A percentile compares a stretch with the other conserved stretches of the same genome.
Conservation (phyloP, 1,284 basidiomycete species). For the Schizophyllum amplum region DNA sequence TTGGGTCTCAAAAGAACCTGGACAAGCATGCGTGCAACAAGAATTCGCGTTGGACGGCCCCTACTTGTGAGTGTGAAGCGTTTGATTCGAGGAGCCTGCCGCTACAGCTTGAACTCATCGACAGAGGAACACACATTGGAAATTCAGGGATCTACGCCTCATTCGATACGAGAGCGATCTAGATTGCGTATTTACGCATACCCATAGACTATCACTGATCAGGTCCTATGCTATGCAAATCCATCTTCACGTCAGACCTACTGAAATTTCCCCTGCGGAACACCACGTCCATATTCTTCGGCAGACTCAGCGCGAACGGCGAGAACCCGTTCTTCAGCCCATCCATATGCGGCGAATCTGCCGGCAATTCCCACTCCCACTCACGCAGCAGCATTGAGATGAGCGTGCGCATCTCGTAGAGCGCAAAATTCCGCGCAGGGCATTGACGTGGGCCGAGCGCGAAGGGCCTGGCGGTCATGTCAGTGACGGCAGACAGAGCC, state of each 20-base stretch:
- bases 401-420: conserved; percentile 24
- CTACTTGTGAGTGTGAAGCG: no score
- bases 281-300: conserved; percentile 8
- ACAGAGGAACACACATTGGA: no score
- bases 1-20: conserved; percentile 14
- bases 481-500: background rate
- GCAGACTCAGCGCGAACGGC: conserved; percentile 21
- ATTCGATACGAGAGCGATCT: no score
- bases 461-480: no score
- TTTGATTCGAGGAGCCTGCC: no score
- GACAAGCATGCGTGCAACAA: conserved; percentile 12
- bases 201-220: no score
- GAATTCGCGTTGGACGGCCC: no score
- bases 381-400: conserved; percentile 21
- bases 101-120: no score
- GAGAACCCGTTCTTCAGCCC: conserved; percentile 23
- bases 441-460: conserved; percentile 20
- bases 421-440: conserved; percentile 23
- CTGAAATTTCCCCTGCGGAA: background rate
- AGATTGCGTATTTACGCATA: no score
- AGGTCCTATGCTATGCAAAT: no score
- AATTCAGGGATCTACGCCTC: no score
- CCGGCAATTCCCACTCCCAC: conserved; percentile 22
- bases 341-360: conserved; percentile 17
- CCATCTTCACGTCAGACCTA: no score